phyloP scores from a whole-genome alignment of 2,329 filamentous ascomycete genomes.

The Venturiaceae sp. region DNA sequence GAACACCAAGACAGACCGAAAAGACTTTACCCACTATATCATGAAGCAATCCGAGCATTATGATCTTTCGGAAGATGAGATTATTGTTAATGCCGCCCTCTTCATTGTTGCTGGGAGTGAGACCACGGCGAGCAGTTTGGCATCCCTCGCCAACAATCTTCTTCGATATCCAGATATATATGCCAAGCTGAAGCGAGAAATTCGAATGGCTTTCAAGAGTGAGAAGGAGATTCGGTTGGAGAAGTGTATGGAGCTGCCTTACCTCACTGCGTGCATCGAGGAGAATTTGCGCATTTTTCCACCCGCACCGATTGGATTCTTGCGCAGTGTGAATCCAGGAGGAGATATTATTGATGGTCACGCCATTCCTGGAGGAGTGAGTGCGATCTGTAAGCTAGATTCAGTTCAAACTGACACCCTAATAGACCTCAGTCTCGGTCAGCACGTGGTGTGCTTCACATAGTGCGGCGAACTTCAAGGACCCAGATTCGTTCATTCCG shows the following conservation, averaged over 20 bases:
- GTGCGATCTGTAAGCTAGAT: background rate
- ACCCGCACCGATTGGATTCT: slow-evolving; percentile 25
- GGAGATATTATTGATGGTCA: slow-evolving; percentile 27
- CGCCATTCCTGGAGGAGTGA: slow-evolving; percentile 21
- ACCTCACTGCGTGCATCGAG: slow-evolving; percentile 29
- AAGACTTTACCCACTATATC: slow-evolving; percentile 6
- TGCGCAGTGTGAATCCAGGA: slow-evolving; percentile 22
- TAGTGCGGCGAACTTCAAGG: slow-evolving; percentile 20
- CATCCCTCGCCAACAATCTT: background rate
- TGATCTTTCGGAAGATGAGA: slow-evolving; percentile 8
- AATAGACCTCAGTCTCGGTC: slow-evolving; percentile 3
- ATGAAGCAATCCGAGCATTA: slow-evolving; percentile 6
- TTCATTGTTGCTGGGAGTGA: slow-evolving; percentile 10
- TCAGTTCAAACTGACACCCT: background rate
- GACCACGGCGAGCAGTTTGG: slow-evolving; percentile 4
- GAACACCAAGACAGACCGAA: slow-evolving; percentile 4
- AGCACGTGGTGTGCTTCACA: slow-evolving; percentile 10
- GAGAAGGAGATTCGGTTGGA: slow-evolving; percentile 11
- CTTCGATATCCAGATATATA: slow-evolving; percentile 1
- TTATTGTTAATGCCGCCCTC: slow-evolving; percentile 9
- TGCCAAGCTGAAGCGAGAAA: slow-evolving; percentile 7
- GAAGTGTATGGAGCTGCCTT: slow-evolving; percentile 25
- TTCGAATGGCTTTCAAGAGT: slow-evolving; percentile 2
- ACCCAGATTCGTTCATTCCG: slow-evolving; percentile 26
- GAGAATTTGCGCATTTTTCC: slow-evolving; percentile 33